Conservation (phyloP, 2,329 filamentous ascomycete species). For the Aspergillus ustus region DNA sequence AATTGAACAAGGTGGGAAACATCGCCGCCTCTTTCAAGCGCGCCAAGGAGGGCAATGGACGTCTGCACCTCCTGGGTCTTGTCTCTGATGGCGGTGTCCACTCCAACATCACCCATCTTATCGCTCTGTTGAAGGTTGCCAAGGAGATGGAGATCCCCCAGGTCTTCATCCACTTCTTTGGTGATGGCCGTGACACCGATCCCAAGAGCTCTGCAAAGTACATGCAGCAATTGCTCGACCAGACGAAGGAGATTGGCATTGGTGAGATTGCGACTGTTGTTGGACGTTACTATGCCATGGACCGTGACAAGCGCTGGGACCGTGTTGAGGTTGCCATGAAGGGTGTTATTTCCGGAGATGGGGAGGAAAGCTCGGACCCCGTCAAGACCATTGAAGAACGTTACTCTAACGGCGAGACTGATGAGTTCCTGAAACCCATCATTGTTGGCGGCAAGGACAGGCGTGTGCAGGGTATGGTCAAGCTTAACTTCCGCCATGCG, state of each 20-base stretch:
- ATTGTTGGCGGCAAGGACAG: slow-evolving; percentile 85
- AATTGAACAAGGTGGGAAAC: slow-evolving; percentile 75
- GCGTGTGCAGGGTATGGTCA: slow-evolving; percentile 74
- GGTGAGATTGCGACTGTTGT: slow-evolving; percentile 92
- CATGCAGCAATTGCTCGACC: slow-evolving; percentile 82
- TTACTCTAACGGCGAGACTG: slow-evolving; percentile 85
- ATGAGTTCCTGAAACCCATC: slow-evolving; percentile 98
- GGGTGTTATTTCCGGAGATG: slow-evolving; percentile 82
- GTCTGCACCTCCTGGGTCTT: slow-evolving; percentile 88
- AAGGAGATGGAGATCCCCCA: slow-evolving; percentile 86
- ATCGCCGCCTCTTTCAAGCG: slow-evolving; percentile 77
- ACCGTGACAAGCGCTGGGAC: slow-evolving; percentile 99
- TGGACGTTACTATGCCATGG: slow-evolving; percentile 98
- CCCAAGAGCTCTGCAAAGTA: slow-evolving; percentile 90
- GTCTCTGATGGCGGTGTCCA: slow-evolving; percentile 97
- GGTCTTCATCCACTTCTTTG: slow-evolving; percentile 99
- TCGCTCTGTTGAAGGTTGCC: slow-evolving; percentile 83
- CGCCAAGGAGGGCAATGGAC: slow-evolving; percentile 85
- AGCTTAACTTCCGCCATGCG: neutral
- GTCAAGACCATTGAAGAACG: slow-evolving; percentile 84
- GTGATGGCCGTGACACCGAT: slow-evolving; percentile 95
- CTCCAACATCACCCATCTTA: slow-evolving; percentile 91
- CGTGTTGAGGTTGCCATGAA: slow-evolving; percentile 87
- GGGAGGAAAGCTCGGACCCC: slow-evolving; percentile 82
- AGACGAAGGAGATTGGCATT: slow-evolving; percentile 79